phyloP scores from a whole-genome alignment of 2,329 filamentous ascomycete genomes.

The Paracorniculantispora psalliotae region DNA sequence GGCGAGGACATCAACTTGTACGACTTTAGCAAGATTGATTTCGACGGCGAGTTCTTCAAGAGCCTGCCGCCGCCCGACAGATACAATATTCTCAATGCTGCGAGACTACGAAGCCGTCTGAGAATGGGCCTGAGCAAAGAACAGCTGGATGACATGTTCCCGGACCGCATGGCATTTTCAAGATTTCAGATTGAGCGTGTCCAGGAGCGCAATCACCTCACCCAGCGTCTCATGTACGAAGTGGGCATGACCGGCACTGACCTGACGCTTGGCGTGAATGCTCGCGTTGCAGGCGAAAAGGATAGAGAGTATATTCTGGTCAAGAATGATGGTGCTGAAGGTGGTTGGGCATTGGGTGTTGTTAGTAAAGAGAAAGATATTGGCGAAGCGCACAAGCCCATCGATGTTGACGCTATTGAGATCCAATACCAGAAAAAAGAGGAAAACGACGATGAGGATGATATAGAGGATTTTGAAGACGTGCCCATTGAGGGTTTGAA shows the following conservation, averaged over 20 bases:
- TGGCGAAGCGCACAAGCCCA: slow-evolving; percentile 78
- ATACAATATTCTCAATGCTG: slow-evolving; percentile 96
- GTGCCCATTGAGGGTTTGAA: slow-evolving; percentile 89
- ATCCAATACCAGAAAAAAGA: slow-evolving; percentile 53
- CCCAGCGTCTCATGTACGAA: slow-evolving; percentile 89
- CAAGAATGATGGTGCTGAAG: slow-evolving; percentile 90
- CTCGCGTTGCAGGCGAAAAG: slow-evolving; percentile 75
- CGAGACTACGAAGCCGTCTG: slow-evolving; percentile 77
- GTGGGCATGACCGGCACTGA: slow-evolving; percentile 82
- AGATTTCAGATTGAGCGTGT: slow-evolving; percentile 95
- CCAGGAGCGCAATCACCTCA: slow-evolving; percentile 86
- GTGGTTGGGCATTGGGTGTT: slow-evolving; percentile 92
- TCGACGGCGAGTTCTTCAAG: slow-evolving; percentile 90
- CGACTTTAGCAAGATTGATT: slow-evolving; percentile 98
- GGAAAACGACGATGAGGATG: slow-evolving; percentile 61
- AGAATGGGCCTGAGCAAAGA: slow-evolving; percentile 97
- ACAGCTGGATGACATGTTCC: slow-evolving; percentile 94
- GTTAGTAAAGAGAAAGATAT: slow-evolving; percentile 79
- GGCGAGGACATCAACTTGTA: slow-evolving; percentile 90
- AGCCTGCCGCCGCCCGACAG: slow-evolving; percentile 84
- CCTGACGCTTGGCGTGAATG: slow-evolving; percentile 59
- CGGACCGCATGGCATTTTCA: slow-evolving; percentile 94
- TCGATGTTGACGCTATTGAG: slow-evolving; percentile 74
- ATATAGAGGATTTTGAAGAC: slow-evolving; percentile 77
- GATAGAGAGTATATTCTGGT: slow-evolving; percentile 93